A percentile compares a stretch with the other conserved stretches of the same genome.
Evolutionary conservation across 106 monocot genomes (phyloP).

Genomic region (Posidonia australis): DNA sequence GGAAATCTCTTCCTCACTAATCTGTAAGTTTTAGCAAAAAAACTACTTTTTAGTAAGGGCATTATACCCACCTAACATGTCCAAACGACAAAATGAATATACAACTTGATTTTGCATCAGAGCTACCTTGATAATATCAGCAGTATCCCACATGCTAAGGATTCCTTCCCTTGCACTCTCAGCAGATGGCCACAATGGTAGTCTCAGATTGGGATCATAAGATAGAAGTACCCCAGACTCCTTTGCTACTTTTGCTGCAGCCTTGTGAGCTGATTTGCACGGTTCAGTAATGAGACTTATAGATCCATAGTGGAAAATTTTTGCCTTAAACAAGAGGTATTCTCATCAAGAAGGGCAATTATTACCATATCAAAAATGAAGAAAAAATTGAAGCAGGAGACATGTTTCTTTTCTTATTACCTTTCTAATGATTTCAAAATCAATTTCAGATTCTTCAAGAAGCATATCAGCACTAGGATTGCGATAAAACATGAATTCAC

Average conservation of each 20-base stretch:
- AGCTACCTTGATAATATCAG: slow-evolving; percentile 91
- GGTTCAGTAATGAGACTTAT: slow-evolving; percentile 99
- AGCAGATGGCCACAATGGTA: slow-evolving; percentile 89
- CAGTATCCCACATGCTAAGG: slow-evolving; percentile 81
- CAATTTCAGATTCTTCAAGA: slow-evolving; percentile 81
- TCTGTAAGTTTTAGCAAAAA: slow-evolving; percentile 27
- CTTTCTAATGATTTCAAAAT: slow-evolving; percentile 80
- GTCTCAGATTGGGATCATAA: slow-evolving; percentile 93
- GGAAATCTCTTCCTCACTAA: slow-evolving; percentile 86
- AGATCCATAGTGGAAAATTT: slow-evolving; percentile 92
- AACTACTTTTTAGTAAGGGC: background rate
- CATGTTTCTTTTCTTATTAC: slow-evolving; percentile 11
- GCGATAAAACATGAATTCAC: slow-evolving; percentile 98
- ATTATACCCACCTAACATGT: no score
- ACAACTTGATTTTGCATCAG: background rate
- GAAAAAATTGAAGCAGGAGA: background rate
- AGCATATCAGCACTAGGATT: slow-evolving; percentile 99
- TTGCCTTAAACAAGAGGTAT: slow-evolving; percentile 46
- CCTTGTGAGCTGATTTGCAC: slow-evolving; percentile 83
- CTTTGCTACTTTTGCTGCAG: slow-evolving; percentile 79
- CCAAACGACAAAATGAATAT: no score
- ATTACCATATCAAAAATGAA: background rate
- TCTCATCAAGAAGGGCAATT: background rate
- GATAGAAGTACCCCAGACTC: slow-evolving; percentile 87
- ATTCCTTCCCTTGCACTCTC: slow-evolving; percentile 94